Conservation (phyloP, 495 filamentous ascomycete species). For the Amphirosellinia nigrospora region DNA sequence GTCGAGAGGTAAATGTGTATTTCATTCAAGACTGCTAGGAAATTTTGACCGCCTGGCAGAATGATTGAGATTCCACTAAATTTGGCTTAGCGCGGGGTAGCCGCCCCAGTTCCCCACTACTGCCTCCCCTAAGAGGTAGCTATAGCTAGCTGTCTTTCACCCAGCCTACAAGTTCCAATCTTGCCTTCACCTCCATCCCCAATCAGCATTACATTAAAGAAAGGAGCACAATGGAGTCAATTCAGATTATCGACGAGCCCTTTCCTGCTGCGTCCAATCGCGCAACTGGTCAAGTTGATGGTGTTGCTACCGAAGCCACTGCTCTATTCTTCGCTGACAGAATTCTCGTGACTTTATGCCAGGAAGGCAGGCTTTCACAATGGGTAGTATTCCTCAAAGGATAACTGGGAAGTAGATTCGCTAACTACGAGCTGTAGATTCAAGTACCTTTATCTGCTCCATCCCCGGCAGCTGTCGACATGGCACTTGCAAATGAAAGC, state of each 20-base stretch:
- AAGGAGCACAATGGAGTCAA: slow-evolving; percentile 31
- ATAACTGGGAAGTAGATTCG: slow-evolving; percentile 29
- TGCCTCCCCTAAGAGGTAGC: too few species aligned
- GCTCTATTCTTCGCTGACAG: slow-evolving; percentile 83
- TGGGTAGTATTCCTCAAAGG: slow-evolving; percentile 67
- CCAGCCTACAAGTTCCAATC: too few species aligned
- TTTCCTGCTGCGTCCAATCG: slow-evolving; percentile 82
- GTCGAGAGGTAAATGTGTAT: neutral
- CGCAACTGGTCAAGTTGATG: slow-evolving; percentile 67
- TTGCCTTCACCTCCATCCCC: too few species aligned
- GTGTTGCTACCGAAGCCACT: slow-evolving; percentile 73
- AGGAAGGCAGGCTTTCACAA: slow-evolving; percentile 84
- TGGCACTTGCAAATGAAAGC: slow-evolving; percentile 58
- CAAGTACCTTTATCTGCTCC: slow-evolving; percentile 82
- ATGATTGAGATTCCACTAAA: slow-evolving; percentile 21
- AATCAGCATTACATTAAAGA: neutral
- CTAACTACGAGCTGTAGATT: slow-evolving; percentile 58
- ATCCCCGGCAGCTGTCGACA: slow-evolving; percentile 64
- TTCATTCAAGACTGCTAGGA: slow-evolving; percentile 21
- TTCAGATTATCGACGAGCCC: slow-evolving; percentile 46
- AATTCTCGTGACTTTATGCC: slow-evolving; percentile 88
- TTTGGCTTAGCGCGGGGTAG: slow-evolving; percentile 36
- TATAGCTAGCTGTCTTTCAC: too few species aligned
- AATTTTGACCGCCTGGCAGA: slow-evolving; percentile 59
- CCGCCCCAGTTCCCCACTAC: neutral